These are phyloP conservation scores for Geotrichum siamense DNA, from an alignment of 1,139 yeast species.

Conservation along the genomic window DNA sequence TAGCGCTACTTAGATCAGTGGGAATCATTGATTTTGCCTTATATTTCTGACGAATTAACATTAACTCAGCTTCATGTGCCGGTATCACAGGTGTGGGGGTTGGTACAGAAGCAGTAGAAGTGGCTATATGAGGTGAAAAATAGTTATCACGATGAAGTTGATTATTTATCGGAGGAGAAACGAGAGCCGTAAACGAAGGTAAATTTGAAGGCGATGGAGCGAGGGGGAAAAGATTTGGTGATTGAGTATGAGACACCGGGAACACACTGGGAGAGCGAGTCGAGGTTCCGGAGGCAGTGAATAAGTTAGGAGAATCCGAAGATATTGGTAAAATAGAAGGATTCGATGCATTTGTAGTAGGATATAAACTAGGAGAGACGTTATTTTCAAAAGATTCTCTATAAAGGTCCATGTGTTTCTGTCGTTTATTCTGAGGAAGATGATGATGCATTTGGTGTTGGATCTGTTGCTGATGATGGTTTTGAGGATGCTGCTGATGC, in stretches of 20 bases:
- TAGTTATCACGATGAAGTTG: constrained; percentile 6
- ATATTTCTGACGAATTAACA: constrained; percentile 28
- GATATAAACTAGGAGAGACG: neutral
- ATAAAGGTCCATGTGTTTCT: neutral
- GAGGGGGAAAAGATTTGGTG: neutral
- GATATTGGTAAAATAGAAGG: too few species aligned
- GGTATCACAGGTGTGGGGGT: too few species aligned
- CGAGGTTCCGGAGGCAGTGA: neutral
- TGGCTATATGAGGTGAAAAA: too few species aligned
- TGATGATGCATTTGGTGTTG: too few species aligned
- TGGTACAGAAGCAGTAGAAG: too few species aligned
- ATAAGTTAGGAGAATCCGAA: neutral
- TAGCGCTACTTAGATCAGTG: constrained; percentile 33
- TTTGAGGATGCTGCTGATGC: neutral
- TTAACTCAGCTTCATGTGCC: constrained; percentile 18
- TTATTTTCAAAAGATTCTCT: neutral
- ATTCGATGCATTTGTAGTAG: neutral
- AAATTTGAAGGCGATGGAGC: neutral
- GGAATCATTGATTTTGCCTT: constrained; percentile 39
- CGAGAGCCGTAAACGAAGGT: neutral
- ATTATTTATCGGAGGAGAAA: constrained; percentile 6
- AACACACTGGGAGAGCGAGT: neutral
- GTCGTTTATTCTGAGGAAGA: neutral
- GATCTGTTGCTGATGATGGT: neutral
- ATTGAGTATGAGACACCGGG: neutral